phyloP scores from a whole-genome alignment of 176 grass and related monocot species.

The Carex cristatella region DNA sequence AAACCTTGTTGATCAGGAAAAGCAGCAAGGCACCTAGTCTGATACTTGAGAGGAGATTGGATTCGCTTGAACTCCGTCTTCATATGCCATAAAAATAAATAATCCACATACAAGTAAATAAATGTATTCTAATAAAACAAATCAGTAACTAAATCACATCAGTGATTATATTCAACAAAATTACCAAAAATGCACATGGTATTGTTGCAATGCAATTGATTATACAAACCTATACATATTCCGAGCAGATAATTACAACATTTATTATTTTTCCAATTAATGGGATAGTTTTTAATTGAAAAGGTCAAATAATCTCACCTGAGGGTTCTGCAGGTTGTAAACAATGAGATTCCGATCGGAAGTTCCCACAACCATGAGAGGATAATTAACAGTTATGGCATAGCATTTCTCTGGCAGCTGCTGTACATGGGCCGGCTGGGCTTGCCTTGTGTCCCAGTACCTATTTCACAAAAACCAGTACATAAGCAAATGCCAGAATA shows the following conservation, averaged over 20 bases:
- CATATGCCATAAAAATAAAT: constrained; percentile 19
- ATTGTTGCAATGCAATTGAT: neutral
- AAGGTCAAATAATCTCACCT: constrained; percentile 34
- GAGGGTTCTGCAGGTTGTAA: constrained; percentile 91
- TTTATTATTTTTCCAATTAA: neutral
- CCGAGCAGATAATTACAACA: constrained; percentile 26
- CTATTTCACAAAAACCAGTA: constrained; percentile 21
- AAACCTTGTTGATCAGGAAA: constrained; percentile 99
- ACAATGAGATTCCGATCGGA: constrained; percentile 74
- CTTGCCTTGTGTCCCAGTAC: constrained; percentile 89
- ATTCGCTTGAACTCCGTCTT: constrained; percentile 92
- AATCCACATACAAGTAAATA: neutral
- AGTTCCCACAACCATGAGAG: constrained; percentile 94
- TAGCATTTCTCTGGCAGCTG: constrained; percentile 83
- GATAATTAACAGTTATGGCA: constrained; percentile 79
- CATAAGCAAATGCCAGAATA: neutral
- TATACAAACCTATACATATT: neutral
- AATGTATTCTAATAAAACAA: neutral
- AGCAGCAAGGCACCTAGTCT: constrained; percentile 79
- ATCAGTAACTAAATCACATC: neutral
- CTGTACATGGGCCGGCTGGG: constrained; percentile 78
- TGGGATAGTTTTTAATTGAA: neutral
- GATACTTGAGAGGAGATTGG: constrained; percentile 85
- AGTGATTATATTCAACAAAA: neutral
- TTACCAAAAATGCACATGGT: neutral